Percentiles rank a stretch among this genome's conserved stretches.
Evolutionary conservation across 179 eudicot species (phyloP).

Genomic region (Heliamphora pulchella): DNA sequence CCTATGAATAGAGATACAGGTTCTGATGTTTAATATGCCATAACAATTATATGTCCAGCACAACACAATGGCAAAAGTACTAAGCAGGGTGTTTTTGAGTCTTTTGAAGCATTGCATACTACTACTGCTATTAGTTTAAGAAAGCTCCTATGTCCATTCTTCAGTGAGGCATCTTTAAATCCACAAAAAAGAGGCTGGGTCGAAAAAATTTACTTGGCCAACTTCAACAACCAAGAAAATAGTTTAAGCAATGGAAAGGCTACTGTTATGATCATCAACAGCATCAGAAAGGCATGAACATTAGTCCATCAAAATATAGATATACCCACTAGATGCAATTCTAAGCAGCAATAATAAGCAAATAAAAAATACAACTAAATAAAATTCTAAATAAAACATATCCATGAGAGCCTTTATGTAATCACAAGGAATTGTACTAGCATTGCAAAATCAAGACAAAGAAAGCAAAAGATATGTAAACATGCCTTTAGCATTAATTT

Average conservation of each 20-base stretch:
- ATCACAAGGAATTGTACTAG: neutral
- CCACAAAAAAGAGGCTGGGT: neutral
- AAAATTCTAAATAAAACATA: conserved; percentile 7
- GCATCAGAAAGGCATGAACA: neutral
- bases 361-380: neutral
- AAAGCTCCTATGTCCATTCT: neutral
- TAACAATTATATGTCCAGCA: neutral
- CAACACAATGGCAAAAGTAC: neutral
- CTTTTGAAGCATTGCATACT: neutral
- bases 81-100: too few relatives aligned
- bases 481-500: conserved; percentile 82
- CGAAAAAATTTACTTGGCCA: neutral
- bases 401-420: neutral
- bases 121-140: neutral
- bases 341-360: neutral
- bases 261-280: neutral
- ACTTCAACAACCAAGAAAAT: neutral
- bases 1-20: neutral
- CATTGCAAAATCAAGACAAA: neutral
- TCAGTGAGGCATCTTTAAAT: neutral
- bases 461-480: conserved; percentile 16
- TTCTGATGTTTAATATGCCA: neutral
- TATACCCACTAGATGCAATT: neutral
- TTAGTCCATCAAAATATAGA: neutral
- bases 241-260: neutral